Conservation (phyloP, 306 rosid species). For the Lupinus albus region DNA sequence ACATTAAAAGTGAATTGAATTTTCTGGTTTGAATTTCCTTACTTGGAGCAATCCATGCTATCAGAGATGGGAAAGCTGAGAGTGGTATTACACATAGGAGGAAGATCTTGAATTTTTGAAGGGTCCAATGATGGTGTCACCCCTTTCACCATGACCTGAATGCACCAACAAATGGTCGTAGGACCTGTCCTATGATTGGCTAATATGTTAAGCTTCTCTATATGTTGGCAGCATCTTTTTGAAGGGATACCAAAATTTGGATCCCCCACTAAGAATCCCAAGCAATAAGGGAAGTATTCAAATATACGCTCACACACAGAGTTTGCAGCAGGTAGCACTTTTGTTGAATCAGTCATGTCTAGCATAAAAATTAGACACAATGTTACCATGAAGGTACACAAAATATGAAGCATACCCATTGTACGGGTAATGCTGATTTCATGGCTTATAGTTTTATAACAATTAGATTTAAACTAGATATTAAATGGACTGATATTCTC, state of each 20-base stretch:
- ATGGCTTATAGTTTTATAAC: neutral
- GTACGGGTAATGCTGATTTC: neutral
- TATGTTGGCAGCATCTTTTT: constrained; percentile 37
- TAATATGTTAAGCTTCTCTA: constrained; percentile 35
- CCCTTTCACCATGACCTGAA: constrained; percentile 45
- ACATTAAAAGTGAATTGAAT: neutral
- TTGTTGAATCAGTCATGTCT: neutral
- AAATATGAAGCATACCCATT: constrained; percentile 21
- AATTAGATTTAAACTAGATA: neutral
- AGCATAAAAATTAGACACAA: constrained; percentile 6
- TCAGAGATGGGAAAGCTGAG: constrained; percentile 53
- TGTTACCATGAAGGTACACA: constrained; percentile 5
- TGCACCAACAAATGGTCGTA: constrained; percentile 38
- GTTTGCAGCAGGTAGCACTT: neutral
- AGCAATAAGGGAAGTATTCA: constrained; percentile 42
- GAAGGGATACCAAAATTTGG: neutral
- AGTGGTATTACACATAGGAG: constrained; percentile 37
- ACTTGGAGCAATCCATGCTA: constrained; percentile 51
- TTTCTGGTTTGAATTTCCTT: neutral
- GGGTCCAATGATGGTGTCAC: constrained; percentile 25
- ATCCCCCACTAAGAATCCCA: constrained; percentile 38
- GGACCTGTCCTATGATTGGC: constrained; percentile 37
- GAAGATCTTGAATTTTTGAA: constrained; percentile 34
- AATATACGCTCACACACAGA: constrained; percentile 34
- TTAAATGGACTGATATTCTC: no score